Evolutionary conservation across 1,284 basidiomycete genomes (phyloP).

Genomic region (Blastosporella zonata): DNA sequence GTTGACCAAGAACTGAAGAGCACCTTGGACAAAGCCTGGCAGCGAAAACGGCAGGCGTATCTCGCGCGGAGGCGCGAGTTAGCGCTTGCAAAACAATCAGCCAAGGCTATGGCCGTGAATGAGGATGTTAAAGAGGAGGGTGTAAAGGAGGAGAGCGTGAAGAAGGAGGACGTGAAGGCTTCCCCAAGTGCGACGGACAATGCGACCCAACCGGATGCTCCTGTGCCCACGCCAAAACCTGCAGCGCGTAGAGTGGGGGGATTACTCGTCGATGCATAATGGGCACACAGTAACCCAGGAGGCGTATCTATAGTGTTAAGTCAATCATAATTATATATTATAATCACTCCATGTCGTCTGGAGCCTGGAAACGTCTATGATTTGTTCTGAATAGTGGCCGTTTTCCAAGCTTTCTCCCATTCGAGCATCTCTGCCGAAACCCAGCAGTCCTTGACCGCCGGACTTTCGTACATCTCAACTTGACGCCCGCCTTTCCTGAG

Average conservation of each 20-base stretch:
- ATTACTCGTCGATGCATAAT: neutral
- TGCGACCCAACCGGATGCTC: neutral
- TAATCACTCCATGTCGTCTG: neutral
- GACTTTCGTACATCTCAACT: constrained; percentile 64
- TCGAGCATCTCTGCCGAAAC: constrained; percentile 63
- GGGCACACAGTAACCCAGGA: neutral
- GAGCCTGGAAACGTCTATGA: neutral
- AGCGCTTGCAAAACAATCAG: constrained; percentile 8
- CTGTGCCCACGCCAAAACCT: neutral
- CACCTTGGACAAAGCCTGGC: constrained; percentile 24
- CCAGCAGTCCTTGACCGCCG: constrained; percentile 67
- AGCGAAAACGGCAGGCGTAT: constrained; percentile 24
- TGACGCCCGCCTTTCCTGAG: constrained; percentile 63
- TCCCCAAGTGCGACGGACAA: neutral
- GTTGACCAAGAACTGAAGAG: constrained; percentile 31
- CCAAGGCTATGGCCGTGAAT: too few species aligned
- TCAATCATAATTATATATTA: constrained; percentile 8
- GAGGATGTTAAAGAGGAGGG: too few species aligned
- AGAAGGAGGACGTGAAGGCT: too few species aligned
- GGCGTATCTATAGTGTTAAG: neutral
- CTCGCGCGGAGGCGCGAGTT: constrained; percentile 23
- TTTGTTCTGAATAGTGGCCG: constrained; percentile 5
- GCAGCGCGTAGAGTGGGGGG: constrained; percentile 3
- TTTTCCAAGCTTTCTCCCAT: constrained; percentile 44
- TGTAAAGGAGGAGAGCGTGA: too few species aligned